Conservation (phyloP, 495 filamentous ascomycete species). For the Aspergillus biplanus region DNA sequence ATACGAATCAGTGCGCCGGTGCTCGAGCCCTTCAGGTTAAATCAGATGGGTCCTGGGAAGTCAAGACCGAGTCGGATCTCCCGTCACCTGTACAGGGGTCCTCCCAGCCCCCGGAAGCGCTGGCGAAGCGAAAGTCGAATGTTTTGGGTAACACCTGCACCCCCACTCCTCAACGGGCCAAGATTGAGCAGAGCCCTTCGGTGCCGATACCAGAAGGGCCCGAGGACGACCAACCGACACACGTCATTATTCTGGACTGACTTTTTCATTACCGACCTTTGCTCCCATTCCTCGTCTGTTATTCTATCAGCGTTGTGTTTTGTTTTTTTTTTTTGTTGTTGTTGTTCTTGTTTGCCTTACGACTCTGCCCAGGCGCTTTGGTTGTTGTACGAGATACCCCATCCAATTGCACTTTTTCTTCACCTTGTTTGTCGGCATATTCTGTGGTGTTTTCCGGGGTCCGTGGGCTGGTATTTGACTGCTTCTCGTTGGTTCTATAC, state of each 20-base stretch:
- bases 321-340: constrained; percentile 11
- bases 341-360: not conserved
- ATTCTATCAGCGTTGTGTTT: not conserved
- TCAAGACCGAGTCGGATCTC: constrained; percentile 37
- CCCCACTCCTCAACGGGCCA: constrained; percentile 20
- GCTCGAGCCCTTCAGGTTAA: constrained; percentile 61
- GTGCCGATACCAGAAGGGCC: not conserved
- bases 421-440: not conserved
- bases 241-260: constrained; percentile 42
- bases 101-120: constrained; percentile 1
- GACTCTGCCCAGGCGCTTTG: constrained; percentile 10
- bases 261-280: not conserved
- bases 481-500: too few species aligned
- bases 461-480: not conserved
- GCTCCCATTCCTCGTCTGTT: not conserved
- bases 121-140: constrained; percentile 18
- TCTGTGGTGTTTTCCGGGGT: constrained; percentile 12
- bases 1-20: constrained; percentile 36
- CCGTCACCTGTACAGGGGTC: constrained; percentile 1
- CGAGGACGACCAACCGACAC: constrained; percentile 15
- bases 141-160: not conserved
- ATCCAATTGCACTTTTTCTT: constrained; percentile 7
- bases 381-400: constrained; percentile 24
- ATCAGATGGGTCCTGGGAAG: constrained; percentile 61
- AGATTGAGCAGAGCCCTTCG: constrained; percentile 16